Evolutionary conservation across 2,329 filamentous ascomycete species (phyloP), one percentile per base, ranked within the genome.

Genomic region (Ceratocystis papillata): DNA sequence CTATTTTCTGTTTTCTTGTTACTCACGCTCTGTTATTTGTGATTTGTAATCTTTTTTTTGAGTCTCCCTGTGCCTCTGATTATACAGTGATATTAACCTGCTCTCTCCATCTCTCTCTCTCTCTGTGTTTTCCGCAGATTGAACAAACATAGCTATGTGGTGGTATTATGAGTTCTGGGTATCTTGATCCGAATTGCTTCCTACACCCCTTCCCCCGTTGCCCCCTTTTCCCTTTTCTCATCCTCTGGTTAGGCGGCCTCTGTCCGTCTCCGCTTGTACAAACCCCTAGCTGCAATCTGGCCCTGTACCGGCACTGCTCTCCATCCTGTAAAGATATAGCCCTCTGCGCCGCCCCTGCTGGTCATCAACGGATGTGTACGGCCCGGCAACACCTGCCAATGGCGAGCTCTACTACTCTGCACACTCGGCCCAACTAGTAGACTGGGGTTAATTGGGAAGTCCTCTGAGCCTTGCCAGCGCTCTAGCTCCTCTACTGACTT

Each of bases 301-400:
- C 89, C 90, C 71, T 89, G 83, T 0, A 88, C 85, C 0, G 94
- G 94, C 59, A 93, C 77, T 0, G 94, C 90, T 70, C 86, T 83
- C 73, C 88, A 89, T 0, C 83, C 93, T 33, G 90, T 93, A 70
- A 97, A 91, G 2, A 99, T 74, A 74, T 90, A 99, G 0, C 94
- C 94, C 73, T 97, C 93, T 0, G 90, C 85, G 0, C 93, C 93
- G 22, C 94, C 94, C 50, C 83, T 82, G 46, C 86, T 86, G 68
- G 89, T 96, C 94, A 99, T 99, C 65, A 95, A 76, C 5, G 94
- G 94, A 77, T 99, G 94, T 64, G 94, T 97, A 65, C 94, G 80
- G 0, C 90, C 89, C 0, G 94, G 94, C 60, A 99, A 75, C 1
- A 96, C 92, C 78, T 99, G 94, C 89, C 90, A 97, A 64, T 84